Percentiles rank a stretch among this genome's conserved stretches.
These are phyloP conservation scores for Ramichloridium luteum DNA, from an alignment of 2,329 filamentous ascomycete species.

Conservation along the genomic window DNA sequence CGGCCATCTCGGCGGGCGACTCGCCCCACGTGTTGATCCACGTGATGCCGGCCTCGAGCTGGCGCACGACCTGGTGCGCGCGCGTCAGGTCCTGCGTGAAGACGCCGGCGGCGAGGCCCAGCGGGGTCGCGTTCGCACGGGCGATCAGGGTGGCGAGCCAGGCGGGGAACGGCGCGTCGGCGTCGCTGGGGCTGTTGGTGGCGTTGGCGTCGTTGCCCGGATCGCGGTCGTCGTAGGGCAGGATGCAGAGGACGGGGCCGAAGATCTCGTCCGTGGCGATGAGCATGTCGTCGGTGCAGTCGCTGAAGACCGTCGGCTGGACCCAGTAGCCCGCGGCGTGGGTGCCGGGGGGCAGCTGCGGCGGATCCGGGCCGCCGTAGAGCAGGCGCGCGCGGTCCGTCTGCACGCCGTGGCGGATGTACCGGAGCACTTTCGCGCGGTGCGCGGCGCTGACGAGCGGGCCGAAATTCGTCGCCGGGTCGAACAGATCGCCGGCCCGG, in stretches of 20 bases:
- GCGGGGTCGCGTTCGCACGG: constrained; percentile 63
- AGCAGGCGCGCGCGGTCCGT: constrained; percentile 62
- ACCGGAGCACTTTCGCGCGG: constrained; percentile 62
- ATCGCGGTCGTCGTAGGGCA: constrained; percentile 56
- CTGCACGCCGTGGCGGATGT: constrained; percentile 64
- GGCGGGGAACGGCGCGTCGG: no score
- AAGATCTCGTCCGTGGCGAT: constrained; percentile 79
- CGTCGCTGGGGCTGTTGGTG: constrained; percentile 1
- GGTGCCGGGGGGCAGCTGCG: constrained; percentile 34
- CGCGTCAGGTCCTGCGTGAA: constrained; percentile 64
- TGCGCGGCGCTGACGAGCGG: constrained; percentile 66
- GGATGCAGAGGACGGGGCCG: constrained; percentile 72
- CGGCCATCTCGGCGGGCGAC: constrained; percentile 79
- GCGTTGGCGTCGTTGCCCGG: no score
- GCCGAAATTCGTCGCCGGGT: constrained; percentile 66
- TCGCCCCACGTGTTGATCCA: constrained; percentile 96
- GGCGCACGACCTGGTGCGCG: constrained; percentile 58
- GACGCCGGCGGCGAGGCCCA: constrained; percentile 74
- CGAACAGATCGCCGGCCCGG: constrained; percentile 60
- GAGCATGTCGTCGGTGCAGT: constrained; percentile 72
- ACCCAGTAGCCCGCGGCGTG: constrained; percentile 66
- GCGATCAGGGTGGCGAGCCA: constrained; percentile 56
- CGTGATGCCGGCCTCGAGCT: constrained; percentile 72
- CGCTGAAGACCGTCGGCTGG: constrained; percentile 69
- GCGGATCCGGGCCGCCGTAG: constrained; percentile 54